Conservation (phyloP, 805 yeast species). For the Ogataea polymorpha region DNA sequence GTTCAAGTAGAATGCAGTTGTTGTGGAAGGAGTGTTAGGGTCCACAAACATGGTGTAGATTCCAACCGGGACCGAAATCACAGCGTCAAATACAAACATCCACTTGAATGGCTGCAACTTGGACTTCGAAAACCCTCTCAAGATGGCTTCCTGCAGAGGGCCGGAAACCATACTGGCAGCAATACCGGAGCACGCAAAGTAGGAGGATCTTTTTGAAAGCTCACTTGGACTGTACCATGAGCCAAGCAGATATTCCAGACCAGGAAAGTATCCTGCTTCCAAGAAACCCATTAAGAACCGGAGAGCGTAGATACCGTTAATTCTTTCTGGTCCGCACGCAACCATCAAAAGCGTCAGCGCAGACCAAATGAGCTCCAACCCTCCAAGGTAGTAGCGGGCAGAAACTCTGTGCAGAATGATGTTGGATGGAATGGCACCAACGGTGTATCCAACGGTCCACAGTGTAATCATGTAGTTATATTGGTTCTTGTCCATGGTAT, state of each 20-base stretch:
- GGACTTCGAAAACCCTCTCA: conserved; percentile 22
- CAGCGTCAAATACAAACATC: conserved; percentile 46
- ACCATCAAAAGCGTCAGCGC: conserved; percentile 38
- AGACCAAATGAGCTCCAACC: conserved; percentile 45
- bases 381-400: conserved; percentile 44
- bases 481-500: conserved; percentile 51
- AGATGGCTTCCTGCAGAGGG: conserved; percentile 34
- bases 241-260: conserved; percentile 42
- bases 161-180: conserved; percentile 37
- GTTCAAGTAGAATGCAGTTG: conserved; percentile 37
- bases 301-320: conserved; percentile 29
- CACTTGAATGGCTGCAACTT: conserved; percentile 39
- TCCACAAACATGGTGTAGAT: conserved; percentile 40
- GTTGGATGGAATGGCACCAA: conserved; percentile 48
- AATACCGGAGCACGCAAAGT: conserved; percentile 34
- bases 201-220: conserved; percentile 33
- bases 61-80: conserved; percentile 36
- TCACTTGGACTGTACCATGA: conserved; percentile 35
- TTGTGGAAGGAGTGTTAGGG: conserved; percentile 45
- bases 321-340: conserved; percentile 26
- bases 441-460: conserved; percentile 50
- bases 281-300: conserved; percentile 41
- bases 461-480: conserved; percentile 43
- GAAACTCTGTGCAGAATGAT: conserved; percentile 39
- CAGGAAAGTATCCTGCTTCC: conserved; percentile 50